A percentile compares a stretch with the other conserved stretches of the same genome.
These are phyloP conservation scores for Clarireedia homoeocarpa DNA, from an alignment of 2,329 filamentous ascomycete species.

Conservation along the genomic window DNA sequence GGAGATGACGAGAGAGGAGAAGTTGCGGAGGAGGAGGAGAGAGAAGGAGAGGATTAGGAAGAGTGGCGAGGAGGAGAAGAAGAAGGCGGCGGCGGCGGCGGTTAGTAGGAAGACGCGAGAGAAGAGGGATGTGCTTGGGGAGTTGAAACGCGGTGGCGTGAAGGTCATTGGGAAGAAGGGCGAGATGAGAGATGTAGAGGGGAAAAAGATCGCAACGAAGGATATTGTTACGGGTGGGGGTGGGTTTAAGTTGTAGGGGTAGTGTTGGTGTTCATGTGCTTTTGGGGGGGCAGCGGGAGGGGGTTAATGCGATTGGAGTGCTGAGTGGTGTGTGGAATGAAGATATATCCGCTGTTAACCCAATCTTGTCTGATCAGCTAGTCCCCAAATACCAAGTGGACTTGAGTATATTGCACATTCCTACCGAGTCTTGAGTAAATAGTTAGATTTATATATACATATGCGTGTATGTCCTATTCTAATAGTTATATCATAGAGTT, in stretches of 20 bases:
- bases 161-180: slow-evolving; percentile 89
- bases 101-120: slow-evolving; percentile 50
- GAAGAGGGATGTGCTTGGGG: slow-evolving; percentile 40
- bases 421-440: no score
- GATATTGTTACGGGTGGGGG: slow-evolving; percentile 44
- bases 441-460: no score
- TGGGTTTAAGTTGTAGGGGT: slow-evolving; percentile 52
- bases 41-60: slow-evolving; percentile 82
- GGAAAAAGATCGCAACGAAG: slow-evolving; percentile 58
- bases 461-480: no score
- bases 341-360: no score
- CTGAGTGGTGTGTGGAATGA: neutral
- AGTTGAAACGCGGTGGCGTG: slow-evolving; percentile 75
- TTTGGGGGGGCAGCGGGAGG: neutral
- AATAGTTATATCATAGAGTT: no score
- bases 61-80: slow-evolving; percentile 45
- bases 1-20: slow-evolving; percentile 85
- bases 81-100: slow-evolving; percentile 26
- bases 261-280: neutral
- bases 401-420: no score
- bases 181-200: slow-evolving; percentile 74
- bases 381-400: no score
- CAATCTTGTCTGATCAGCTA: no score
- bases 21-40: slow-evolving; percentile 63
- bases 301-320: neutral